Evolutionary conservation across 257 asterid species (phyloP), one percentile per base, ranked within the genome.

Genomic region (Solanum chiquidenum): DNA sequence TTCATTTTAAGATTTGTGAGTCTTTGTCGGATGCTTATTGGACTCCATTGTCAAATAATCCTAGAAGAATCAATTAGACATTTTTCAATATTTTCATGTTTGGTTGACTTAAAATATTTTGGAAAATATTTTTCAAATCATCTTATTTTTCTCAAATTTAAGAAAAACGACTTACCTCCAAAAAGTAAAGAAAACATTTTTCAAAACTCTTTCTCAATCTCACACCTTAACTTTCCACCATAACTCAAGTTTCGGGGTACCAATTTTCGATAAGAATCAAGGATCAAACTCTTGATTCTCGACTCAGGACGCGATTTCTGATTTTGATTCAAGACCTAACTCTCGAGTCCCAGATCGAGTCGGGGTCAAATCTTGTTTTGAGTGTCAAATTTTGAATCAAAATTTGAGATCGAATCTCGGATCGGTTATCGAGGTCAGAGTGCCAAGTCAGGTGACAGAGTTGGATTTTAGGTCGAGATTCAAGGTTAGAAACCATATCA

Each of bases 261-360:
- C 62, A 52, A 52, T 18, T 52, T 52, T 1, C 0, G 0, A 18
- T 18, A 16, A 0, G 3, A 52, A 52, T 52, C 62, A 20, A 52
- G 9, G 62, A 16, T 52, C 23, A 18, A 52, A 52, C n/a, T 16
- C 9, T 0, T 2, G n/a, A 52, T 52, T 52, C n/a, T 3, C 4
- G 9, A 52, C 2, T 52, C 23, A 0, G 9, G n/a, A 52, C 2
- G 9, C 0, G 9, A 52, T 3, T 6, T 52, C 1, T 1, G 0
- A 52, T 2, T 52, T 52, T 52, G 62, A 52, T 52, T 52, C n/a
- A 52, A 52, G n/a, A 52, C n/a, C n/a, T 6, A 18, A 18, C 10
- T 52, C 10, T 18, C 9, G 10, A 52, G n/a, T 52, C 9, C n/a
- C 0, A 52, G 62, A 52, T 52, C 23, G 0, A 52, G 4, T 52